Conservation (phyloP, 2,329 filamentous ascomycete genomes). For the Alternaria triticina region DNA sequence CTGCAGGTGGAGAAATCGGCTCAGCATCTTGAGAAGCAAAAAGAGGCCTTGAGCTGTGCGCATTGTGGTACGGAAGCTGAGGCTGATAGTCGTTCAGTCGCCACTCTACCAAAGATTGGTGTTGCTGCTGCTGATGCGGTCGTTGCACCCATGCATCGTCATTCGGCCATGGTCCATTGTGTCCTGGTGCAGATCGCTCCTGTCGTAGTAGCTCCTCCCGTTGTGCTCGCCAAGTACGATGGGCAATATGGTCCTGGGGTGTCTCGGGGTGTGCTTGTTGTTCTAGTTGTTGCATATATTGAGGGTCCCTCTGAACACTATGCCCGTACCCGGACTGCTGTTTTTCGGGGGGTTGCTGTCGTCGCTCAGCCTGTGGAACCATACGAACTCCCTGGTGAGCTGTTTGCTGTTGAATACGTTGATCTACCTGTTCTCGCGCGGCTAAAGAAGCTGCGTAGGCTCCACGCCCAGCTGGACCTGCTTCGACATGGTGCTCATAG, state of each 20-base stretch:
- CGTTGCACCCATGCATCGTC: slow-evolving; percentile 17
- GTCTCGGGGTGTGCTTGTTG: slow-evolving; percentile 3
- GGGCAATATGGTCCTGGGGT: background rate
- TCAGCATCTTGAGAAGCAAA: slow-evolving; percentile 15
- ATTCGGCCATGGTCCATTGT: slow-evolving; percentile 1
- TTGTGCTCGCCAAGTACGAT: slow-evolving; percentile 8
- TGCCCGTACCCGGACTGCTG: slow-evolving; percentile 5
- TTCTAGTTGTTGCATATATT: slow-evolving; percentile 10
- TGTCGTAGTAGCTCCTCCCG: slow-evolving; percentile 9
- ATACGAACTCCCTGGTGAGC: slow-evolving; percentile 5
- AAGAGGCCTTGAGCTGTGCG: slow-evolving; percentile 25
- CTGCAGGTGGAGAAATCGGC: slow-evolving; percentile 26
- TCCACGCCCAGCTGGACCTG: slow-evolving; percentile 14
- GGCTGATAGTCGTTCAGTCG: slow-evolving; percentile 11
- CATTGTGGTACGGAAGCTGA: slow-evolving; percentile 17
- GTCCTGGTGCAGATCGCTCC: slow-evolving; percentile 1
- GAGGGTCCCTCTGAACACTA: background rate
- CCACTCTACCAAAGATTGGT: slow-evolving; percentile 12
- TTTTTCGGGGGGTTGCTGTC: background rate
- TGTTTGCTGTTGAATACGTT: slow-evolving; percentile 15
- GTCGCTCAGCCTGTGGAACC: slow-evolving; percentile 6
- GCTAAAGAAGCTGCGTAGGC: slow-evolving; percentile 23
- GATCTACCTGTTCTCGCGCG: slow-evolving; percentile 17
- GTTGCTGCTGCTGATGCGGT: slow-evolving; percentile 18
- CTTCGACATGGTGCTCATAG: slow-evolving; percentile 28